Conservation (phyloP, 2,329 filamentous ascomycete genomes). For the Ophiocordyceps australis region DNA sequence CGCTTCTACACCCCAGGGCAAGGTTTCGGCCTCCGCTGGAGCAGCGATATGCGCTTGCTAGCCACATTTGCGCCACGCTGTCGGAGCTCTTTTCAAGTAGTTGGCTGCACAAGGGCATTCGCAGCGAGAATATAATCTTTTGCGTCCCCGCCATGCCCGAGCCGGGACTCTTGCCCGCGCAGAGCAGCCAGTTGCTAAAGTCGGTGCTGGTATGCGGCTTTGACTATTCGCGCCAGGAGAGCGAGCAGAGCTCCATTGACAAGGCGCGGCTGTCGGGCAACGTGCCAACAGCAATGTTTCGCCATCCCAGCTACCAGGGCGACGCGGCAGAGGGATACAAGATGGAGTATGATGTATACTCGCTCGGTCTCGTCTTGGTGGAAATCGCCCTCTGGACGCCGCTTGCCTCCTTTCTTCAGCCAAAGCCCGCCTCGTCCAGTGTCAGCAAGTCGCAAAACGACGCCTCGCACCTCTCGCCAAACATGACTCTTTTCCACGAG, state of each 20-base stretch:
- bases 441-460: not conserved
- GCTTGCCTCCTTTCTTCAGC: not conserved
- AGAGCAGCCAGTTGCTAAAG: not conserved
- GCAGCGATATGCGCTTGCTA: not conserved
- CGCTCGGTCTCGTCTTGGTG: not conserved
- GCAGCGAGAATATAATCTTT: not conserved
- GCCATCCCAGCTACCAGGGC: not conserved
- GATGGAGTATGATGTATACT: slow-evolving; percentile 1
- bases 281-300: not conserved
- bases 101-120: slow-evolving; percentile 1
- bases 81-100: not conserved
- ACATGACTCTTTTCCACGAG: slow-evolving; percentile 1
- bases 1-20: not conserved
- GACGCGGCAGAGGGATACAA: slow-evolving; percentile 1
- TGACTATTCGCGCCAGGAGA: slow-evolving; percentile 1
- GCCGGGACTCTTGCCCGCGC: too few species aligned
- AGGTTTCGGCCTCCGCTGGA: not conserved
- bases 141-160: not conserved
- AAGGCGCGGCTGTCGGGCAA: not conserved
- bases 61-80: not conserved
- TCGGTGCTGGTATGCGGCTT: slow-evolving; percentile 1
- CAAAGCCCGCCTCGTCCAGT: not conserved
- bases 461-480: not conserved
- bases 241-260: not conserved
- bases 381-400: slow-evolving; percentile 1